Conservation (phyloP, 2,329 filamentous ascomycete genomes). For the Talaromyces sp. region DNA sequence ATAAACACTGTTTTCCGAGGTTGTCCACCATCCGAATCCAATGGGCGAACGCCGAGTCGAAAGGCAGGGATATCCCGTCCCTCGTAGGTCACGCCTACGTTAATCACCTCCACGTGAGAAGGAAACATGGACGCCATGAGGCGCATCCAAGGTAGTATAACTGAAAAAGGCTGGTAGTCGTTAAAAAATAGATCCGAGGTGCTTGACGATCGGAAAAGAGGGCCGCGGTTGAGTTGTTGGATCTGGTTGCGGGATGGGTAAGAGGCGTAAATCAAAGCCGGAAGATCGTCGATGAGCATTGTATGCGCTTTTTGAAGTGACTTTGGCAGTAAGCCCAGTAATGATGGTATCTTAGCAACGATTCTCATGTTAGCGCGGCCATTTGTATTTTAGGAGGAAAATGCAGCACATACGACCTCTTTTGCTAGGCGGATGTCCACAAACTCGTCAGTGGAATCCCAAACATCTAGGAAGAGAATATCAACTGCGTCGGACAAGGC, state of each 20-base stretch:
- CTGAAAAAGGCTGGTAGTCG: slow-evolving; percentile 83
- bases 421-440: slow-evolving; percentile 78
- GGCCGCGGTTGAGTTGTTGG: slow-evolving; percentile 22
- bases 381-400: not conserved
- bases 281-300: slow-evolving; percentile 74
- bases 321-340: slow-evolving; percentile 71
- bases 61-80: slow-evolving; percentile 81
- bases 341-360: slow-evolving; percentile 55
- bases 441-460: slow-evolving; percentile 76
- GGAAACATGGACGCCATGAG: slow-evolving; percentile 87
- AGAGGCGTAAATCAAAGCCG: slow-evolving; percentile 70
- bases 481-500: slow-evolving; percentile 69
- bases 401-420: slow-evolving; percentile 57
- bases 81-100: slow-evolving; percentile 80
- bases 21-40: slow-evolving; percentile 36
- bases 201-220: slow-evolving; percentile 28
- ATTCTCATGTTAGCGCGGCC: not conserved
- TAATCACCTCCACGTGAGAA: slow-evolving; percentile 67
- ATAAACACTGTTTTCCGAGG: slow-evolving; percentile 74
- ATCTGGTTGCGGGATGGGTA: slow-evolving; percentile 53
- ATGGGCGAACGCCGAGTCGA: slow-evolving; percentile 62
- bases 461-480: slow-evolving; percentile 80
- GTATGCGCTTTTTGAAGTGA: slow-evolving; percentile 69
- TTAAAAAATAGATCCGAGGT: slow-evolving; percentile 74
- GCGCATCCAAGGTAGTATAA: slow-evolving; percentile 86